Base-by-base conservation (phyloP, 148 eudicot species). In the Cornus controversa region DNA sequence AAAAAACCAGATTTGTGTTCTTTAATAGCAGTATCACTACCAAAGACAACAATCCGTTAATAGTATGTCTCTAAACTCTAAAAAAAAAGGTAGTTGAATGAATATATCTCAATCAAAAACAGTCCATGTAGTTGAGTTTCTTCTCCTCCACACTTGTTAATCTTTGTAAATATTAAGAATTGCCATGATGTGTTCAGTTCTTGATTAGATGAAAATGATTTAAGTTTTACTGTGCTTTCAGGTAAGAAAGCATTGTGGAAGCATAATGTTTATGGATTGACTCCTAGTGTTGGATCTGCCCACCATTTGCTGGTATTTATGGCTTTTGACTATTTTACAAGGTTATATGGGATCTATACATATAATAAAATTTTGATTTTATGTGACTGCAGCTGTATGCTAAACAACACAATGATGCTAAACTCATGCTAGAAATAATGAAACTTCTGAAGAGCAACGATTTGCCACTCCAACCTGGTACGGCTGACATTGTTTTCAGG, bases 401-500 rank as follows among this genome's bases (percentile, higher is more conserved):
- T 68, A 88, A 94, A 85, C 86, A 76, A 74, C 85, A 86, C 24
- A 89, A 90, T 79, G 93, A 96, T 85, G 80, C 77, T 78, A 78
- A 86, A 70, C 90, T 96, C 84, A 82, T 90, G 98, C 81, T 76
- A 62, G 87, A 85, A 25, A 78, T 93, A 70, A 89, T 96, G 97
- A 86, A 85, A 67, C 90, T 88, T 81, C 75, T 96, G 81, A 89
- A 87, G 79, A 85, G 57, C 79, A 96, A 93, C 83, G 86, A 87
- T 76, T 60, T 96, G 70, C 93, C 92, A 29, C 37, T 93, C 87
- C 99, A 92, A 74, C 91, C 99, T 76, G 91, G 95, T 75, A 96
- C 95, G 34, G 97, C 98, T 29, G 98, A 93, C 82, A 82, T 91
- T 68, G 89, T 93, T 78, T 90, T 92, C 84, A 88, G 95, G 99